phyloP scores from a whole-genome alignment of 2,329 filamentous ascomycete species.

The Tolypocladium pustulatum region DNA sequence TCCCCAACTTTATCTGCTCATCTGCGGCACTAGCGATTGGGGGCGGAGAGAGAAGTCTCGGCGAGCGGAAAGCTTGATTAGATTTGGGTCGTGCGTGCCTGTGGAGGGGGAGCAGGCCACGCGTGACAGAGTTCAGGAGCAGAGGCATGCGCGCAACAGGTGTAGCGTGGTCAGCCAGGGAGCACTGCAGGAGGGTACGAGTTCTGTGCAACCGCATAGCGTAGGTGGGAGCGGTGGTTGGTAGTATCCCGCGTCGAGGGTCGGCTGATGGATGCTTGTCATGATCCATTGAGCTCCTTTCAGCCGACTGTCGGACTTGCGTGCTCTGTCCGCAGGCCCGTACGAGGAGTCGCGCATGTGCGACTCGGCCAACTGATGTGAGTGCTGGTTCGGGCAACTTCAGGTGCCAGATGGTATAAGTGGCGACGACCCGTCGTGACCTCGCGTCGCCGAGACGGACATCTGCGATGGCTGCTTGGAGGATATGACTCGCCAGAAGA shows the following conservation, averaged over 20 bases:
- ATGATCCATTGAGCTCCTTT: not conserved
- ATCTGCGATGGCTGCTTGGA: not conserved
- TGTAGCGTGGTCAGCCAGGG: not conserved
- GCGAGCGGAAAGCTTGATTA: constrained; percentile 1
- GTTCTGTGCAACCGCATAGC: not conserved
- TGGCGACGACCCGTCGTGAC: not conserved
- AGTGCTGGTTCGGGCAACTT: not conserved
- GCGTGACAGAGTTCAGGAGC: not conserved
- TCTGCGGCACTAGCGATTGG: not conserved
- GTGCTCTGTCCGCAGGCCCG: not conserved
- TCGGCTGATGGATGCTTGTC: constrained; percentile 1
- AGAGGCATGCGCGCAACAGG: not conserved
- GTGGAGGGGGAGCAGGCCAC: not conserved
- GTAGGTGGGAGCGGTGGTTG: constrained; percentile 5
- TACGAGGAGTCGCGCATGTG: not conserved
- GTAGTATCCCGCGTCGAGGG: not conserved
- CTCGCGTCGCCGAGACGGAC: not conserved
- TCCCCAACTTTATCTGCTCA: not conserved
- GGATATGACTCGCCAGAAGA: not conserved
- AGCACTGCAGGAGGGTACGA: not conserved
- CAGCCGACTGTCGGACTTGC: not conserved
- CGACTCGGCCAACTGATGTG: not conserved
- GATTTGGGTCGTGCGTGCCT: not conserved
- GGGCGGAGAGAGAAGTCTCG: not conserved
- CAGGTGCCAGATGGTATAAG: not conserved